A percentile compares a stretch with the other conserved stretches of the same genome.
Evolutionary conservation across 2,329 filamentous ascomycete genomes (phyloP).

Genomic region (Penicillium sp.): DNA sequence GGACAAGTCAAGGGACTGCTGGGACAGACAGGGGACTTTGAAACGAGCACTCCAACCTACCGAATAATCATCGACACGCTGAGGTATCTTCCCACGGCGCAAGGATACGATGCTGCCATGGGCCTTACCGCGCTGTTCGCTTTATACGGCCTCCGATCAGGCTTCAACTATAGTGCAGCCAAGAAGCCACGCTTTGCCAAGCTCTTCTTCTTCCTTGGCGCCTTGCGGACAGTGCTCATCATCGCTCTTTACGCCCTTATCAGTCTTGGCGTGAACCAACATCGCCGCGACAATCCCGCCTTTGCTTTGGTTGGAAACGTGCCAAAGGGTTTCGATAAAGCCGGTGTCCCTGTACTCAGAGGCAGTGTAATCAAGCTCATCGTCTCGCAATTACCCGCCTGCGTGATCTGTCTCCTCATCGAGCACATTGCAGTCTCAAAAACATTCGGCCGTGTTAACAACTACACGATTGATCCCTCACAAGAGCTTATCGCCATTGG

Average conservation of each 20-base stretch:
- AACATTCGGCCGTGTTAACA: slow-evolving; percentile 88
- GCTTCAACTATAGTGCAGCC: slow-evolving; percentile 62
- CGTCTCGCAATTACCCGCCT: slow-evolving; percentile 69
- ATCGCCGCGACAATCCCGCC: slow-evolving; percentile 58
- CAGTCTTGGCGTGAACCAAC: slow-evolving; percentile 75
- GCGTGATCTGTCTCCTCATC: slow-evolving; percentile 83
- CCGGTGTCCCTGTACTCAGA: slow-evolving; percentile 66
- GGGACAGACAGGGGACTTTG: slow-evolving; percentile 60
- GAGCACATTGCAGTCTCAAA: slow-evolving; percentile 96
- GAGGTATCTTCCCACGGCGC: slow-evolving; percentile 62
- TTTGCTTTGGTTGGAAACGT: slow-evolving; percentile 74
- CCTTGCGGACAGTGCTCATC: slow-evolving; percentile 80
- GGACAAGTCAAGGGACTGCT: slow-evolving; percentile 8
- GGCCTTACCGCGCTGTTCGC: slow-evolving; percentile 74
- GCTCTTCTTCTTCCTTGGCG: slow-evolving; percentile 79
- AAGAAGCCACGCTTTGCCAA: slow-evolving; percentile 66
- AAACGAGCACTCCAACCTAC: slow-evolving; percentile 74
- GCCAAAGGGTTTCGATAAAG: slow-evolving; percentile 78
- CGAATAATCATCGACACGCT: slow-evolving; percentile 75
- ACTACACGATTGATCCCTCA: slow-evolving; percentile 88
- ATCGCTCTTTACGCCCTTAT: slow-evolving; percentile 89
- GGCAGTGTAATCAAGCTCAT: slow-evolving; percentile 64
- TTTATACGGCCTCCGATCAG: slow-evolving; percentile 69
- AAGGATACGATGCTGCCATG: slow-evolving; percentile 70
- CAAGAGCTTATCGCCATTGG: slow-evolving; percentile 93